Base-by-base conservation (phyloP, 2,329 filamentous ascomycete genomes). In the Monascus ruber region DNA sequence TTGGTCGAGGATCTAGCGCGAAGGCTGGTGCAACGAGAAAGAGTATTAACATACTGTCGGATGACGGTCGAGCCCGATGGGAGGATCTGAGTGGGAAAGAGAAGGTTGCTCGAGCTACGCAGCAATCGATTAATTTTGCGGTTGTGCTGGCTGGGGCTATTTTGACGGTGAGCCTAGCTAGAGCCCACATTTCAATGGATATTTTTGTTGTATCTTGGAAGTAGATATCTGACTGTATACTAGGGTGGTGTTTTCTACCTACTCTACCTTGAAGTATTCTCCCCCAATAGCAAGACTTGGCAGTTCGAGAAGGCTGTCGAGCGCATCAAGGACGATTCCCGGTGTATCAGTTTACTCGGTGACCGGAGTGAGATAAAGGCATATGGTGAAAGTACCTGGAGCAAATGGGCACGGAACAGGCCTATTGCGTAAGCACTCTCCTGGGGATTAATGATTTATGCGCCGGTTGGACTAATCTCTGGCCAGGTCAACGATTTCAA, bases 281-380 rank as follows among this genome's bases (percentile, higher is more conserved):
- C 83, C 4, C 74, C 83, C 17, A 82, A 88, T 55, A 91, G 85
- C 68, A 88, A 86, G 63, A 89, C 83, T 10, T 76, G 79, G 41
- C 79, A 91, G 58, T 95, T 94, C 72, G 94, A 93, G 65, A 81
- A 83, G 46, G 85, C 85, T 1, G 83, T 93, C 35, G 76, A 84
- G 54, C 78, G 79, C 44, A 79, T 96, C 57, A 85, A 81, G 58
- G 72, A 74, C 38, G 83, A 93, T 54, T 60, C 74, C 0, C 71
- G 76, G 41, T 93, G 85, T 55, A 68, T 79, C 26, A 77, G 81
- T 41, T 59, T 94, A 5, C 73, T 96, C 1, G 87, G 87, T 9
- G 79, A 85, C 10, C 64, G 73, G 31, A 79, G 79, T 44, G 75
- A 87, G 56, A 89, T 96, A 41, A 72, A 70, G 24, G 86, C 87